Conservation (phyloP, 805 yeast species). For the Candida andamanensis region DNA sequence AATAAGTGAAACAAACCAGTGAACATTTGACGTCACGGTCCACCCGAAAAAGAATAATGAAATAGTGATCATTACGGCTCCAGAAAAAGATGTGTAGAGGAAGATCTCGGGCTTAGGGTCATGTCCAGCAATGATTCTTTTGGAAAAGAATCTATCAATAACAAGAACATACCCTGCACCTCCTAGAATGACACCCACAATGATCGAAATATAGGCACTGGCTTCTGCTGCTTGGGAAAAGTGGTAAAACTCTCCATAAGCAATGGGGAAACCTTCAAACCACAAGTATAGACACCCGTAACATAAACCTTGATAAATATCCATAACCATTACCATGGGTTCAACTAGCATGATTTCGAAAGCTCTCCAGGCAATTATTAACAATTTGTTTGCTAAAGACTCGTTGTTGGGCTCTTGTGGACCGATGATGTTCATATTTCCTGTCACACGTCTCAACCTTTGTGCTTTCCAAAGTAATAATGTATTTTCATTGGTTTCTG, state of each 20-base stretch:
- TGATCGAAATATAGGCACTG: constrained; percentile 6
- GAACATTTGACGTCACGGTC: constrained; percentile 35
- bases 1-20: constrained; percentile 46
- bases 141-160: constrained; percentile 1
- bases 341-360: constrained; percentile 45
- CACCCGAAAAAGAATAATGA: constrained; percentile 46
- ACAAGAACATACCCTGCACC: constrained; percentile 1
- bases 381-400: not conserved
- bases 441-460: constrained; percentile 46
- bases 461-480: constrained; percentile 44
- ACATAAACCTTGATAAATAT: constrained; percentile 46
- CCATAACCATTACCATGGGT: constrained; percentile 52
- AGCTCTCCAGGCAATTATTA: constrained; percentile 39
- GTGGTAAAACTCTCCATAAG: constrained; percentile 38
- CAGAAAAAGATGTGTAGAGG: constrained; percentile 35
- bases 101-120: constrained; percentile 36
- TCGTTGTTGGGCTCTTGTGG: constrained; percentile 30
- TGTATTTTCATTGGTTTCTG: constrained; percentile 36
- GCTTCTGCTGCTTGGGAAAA: constrained; percentile 50
- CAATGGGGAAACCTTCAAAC: constrained; percentile 61
- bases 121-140: constrained; percentile 10
- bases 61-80: constrained; percentile 34
- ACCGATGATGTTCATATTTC: constrained; percentile 38
- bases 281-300: constrained; percentile 52
- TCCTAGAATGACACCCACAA: constrained; percentile 6